phyloP scores from a whole-genome alignment of 1,139 yeast species.

The Scheffersomyces parashehatae region DNA sequence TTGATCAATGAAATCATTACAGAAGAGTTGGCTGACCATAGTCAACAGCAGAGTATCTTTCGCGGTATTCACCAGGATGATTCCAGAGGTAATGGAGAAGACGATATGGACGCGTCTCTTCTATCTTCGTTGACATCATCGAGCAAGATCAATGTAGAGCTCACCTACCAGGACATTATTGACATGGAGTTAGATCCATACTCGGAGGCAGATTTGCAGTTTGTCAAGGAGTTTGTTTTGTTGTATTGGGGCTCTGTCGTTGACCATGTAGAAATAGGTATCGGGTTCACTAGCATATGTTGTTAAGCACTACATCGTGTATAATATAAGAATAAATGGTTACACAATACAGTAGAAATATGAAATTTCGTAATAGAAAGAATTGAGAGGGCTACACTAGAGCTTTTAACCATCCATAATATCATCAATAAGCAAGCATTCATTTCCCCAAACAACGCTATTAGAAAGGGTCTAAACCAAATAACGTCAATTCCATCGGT shows the following conservation, averaged over 20 bases:
- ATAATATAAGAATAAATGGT: not conserved
- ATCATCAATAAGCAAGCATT: too few species aligned
- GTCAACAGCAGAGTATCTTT: not conserved
- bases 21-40: slow-evolving; percentile 26
- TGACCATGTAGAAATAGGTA: slow-evolving; percentile 33
- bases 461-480: too few species aligned
- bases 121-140: slow-evolving; percentile 8
- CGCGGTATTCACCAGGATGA: slow-evolving; percentile 5
- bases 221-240: slow-evolving; percentile 53
- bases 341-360: not conserved
- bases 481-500: too few species aligned
- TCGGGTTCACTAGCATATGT: slow-evolving; percentile 33
- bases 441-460: too few species aligned
- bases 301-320: slow-evolving; percentile 16
- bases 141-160: slow-evolving; percentile 31
- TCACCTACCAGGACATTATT: slow-evolving; percentile 55
- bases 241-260: slow-evolving; percentile 54
- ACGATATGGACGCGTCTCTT: slow-evolving; percentile 7
- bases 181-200: slow-evolving; percentile 81
- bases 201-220: slow-evolving; percentile 55
- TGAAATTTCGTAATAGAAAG: too few species aligned
- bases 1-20: slow-evolving; percentile 37
- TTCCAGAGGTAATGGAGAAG: not conserved
- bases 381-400: too few species aligned
- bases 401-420: too few species aligned